These are phyloP conservation scores for Tulasnella sp. DNA, from an alignment of 768 basidiomycete genomes.

Conservation along the genomic window DNA sequence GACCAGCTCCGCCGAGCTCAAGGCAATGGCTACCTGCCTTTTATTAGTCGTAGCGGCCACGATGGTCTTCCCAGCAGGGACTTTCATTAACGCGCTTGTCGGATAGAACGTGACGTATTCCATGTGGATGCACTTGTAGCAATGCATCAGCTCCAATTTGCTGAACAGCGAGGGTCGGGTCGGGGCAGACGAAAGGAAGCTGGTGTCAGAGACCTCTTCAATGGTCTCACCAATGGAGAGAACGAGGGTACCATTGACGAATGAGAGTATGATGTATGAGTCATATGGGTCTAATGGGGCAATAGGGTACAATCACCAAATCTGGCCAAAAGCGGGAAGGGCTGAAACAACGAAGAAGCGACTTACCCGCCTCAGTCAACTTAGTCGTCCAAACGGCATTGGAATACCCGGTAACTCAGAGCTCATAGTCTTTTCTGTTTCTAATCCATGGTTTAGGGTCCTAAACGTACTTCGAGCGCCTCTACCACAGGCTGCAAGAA, in stretches of 20 bases:
- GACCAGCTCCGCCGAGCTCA: slow-evolving; percentile 92
- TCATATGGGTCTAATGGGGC: slow-evolving; percentile 77
- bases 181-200: slow-evolving; percentile 93
- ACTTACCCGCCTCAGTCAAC: slow-evolving; percentile 69
- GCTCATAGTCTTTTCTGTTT: slow-evolving; percentile 89
- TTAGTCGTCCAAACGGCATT: slow-evolving; percentile 99
- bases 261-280: slow-evolving; percentile 95
- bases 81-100: slow-evolving; percentile 89
- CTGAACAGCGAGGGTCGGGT: slow-evolving; percentile 95
- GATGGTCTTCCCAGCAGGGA: slow-evolving; percentile 78
- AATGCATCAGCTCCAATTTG: slow-evolving; percentile 93
- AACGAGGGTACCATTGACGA: slow-evolving; percentile 94
- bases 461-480: slow-evolving; percentile 81
- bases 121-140: slow-evolving; percentile 91
- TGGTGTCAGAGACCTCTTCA: slow-evolving; percentile 97
- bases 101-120: slow-evolving; percentile 85
- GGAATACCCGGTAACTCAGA: slow-evolving; percentile 95
- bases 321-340: background rate
- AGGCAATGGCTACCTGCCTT: slow-evolving; percentile 88
- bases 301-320: background rate
- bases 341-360: background rate
- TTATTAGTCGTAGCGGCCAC: slow-evolving; percentile 93
- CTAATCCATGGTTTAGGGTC: slow-evolving; percentile 84
- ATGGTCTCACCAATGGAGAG: slow-evolving; percentile 96
- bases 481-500: slow-evolving; percentile 85